Evolutionary conservation across 2,329 filamentous ascomycete genomes (phyloP).

Genomic region (Ilyonectria mors-panacis): DNA sequence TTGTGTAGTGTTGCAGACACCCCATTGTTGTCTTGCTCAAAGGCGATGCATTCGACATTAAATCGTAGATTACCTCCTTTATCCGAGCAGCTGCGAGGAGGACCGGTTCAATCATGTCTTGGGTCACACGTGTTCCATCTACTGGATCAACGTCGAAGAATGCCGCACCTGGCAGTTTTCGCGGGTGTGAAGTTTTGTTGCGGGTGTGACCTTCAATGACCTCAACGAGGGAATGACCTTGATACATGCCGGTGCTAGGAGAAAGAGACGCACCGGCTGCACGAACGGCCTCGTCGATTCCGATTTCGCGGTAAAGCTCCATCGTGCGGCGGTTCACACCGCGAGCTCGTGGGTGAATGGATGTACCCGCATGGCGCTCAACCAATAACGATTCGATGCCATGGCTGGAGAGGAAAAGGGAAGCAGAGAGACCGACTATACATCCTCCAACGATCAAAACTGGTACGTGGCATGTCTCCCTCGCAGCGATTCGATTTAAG

Average conservation of each 20-base stretch:
- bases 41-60: neutral
- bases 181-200: neutral
- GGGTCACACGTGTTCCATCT: conserved; percentile 3
- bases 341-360: conserved; percentile 15
- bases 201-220: conserved; percentile 4
- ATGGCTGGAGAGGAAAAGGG: conserved; percentile 14
- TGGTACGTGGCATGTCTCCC: neutral
- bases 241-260: conserved; percentile 3
- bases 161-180: neutral
- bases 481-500: neutral
- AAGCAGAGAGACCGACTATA: conserved; percentile 18
- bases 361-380: conserved; percentile 10
- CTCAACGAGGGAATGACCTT: conserved; percentile 6
- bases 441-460: conserved; percentile 13
- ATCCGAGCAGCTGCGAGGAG: conserved; percentile 4
- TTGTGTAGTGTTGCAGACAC: conserved; percentile 7
- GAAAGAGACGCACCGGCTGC: neutral
- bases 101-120: conserved; percentile 9
- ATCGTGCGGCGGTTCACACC: conserved; percentile 17
- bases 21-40: conserved; percentile 3
- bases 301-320: conserved; percentile 15
- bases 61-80: conserved; percentile 8
- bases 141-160: conserved; percentile 11
- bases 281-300: conserved; percentile 12
- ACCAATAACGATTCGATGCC: conserved; percentile 12